Conservation (phyloP, 2,329 filamentous ascomycete species). For the Diplocarpon mali region DNA sequence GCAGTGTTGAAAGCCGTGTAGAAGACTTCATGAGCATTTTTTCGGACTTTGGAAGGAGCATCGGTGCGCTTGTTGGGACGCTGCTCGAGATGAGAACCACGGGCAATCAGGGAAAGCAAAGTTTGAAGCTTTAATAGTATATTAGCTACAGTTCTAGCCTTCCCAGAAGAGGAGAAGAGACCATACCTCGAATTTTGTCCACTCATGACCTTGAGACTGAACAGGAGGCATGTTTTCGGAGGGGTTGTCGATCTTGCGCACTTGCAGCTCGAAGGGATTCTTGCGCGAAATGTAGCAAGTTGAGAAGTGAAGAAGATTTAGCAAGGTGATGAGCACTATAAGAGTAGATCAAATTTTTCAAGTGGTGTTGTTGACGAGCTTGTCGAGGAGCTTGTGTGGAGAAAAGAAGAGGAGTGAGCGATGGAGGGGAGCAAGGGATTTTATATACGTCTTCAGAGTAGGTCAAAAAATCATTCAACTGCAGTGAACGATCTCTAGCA, state of each 20-base stretch:
- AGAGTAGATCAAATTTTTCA: too few relatives aligned
- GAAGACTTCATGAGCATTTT: constrained; percentile 17
- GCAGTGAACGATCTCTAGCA: too few relatives aligned
- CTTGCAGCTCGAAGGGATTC: too few relatives aligned
- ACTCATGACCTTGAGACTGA: constrained; percentile 3
- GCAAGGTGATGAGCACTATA: too few relatives aligned
- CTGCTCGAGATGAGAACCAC: constrained; percentile 15
- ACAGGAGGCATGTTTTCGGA: constrained; percentile 3
- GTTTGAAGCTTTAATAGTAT: constrained; percentile 10
- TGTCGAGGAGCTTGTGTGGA: background rate
- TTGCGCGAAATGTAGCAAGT: too few relatives aligned
- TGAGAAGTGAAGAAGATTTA: too few relatives aligned
- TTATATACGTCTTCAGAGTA: background rate
- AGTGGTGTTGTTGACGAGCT: too few relatives aligned
- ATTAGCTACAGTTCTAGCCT: background rate
- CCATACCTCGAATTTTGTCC: constrained; percentile 13
- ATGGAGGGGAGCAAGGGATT: background rate
- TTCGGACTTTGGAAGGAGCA: background rate
- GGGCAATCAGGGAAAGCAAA: constrained; percentile 24
- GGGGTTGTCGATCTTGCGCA: background rate
- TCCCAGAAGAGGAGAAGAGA: background rate
- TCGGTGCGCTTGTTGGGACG: constrained; percentile 13
- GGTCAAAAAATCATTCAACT: too few relatives aligned
- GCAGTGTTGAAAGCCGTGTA: constrained; percentile 25
- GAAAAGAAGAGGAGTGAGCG: background rate